phyloP scores from a whole-genome alignment of 371 early-diverging fungal genomes.

The Mortierella sp. region DNA sequence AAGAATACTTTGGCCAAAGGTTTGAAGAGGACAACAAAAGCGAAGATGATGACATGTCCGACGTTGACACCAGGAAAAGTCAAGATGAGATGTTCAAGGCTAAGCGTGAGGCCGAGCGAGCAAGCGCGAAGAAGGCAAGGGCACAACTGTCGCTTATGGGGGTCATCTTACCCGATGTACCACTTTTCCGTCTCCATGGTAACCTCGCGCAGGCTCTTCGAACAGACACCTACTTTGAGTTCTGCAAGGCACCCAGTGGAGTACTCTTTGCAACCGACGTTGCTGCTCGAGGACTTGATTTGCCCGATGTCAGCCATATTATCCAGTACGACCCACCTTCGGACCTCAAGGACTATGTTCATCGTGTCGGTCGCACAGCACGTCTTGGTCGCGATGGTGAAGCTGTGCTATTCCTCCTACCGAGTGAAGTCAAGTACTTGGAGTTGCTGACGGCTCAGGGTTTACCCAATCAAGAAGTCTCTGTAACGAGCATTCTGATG shows the following conservation, averaged over 20 bases:
- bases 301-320: conserved; percentile 92
- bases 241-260: conserved; percentile 69
- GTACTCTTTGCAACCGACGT: conserved; percentile 97
- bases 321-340: conserved; percentile 98
- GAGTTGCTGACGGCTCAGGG: conserved; percentile 77
- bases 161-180: conserved; percentile 65
- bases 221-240: conserved; percentile 77
- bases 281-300: conserved; percentile 98
- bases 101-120: conserved; percentile 49
- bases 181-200: conserved; percentile 90
- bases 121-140: conserved; percentile 40
- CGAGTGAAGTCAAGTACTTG: conserved; percentile 89
- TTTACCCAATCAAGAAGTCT: conserved; percentile 61
- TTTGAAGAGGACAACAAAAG: conserved; percentile 18
- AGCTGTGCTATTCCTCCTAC: conserved; percentile 85
- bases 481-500: conserved; percentile 63
- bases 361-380: conserved; percentile 99
- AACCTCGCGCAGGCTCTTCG: conserved; percentile 84
- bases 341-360: conserved; percentile 93
- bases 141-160: conserved; percentile 55
- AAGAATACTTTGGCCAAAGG: conserved; percentile 42
- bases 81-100: conserved; percentile 39
- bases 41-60: conserved; percentile 46
- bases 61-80: conserved; percentile 35
- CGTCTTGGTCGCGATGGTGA: conserved; percentile 89